A percentile compares a stretch with the other conserved stretches of the same genome.
These are phyloP conservation scores for Iberis pinnata DNA, from an alignment of 345 rosid genomes.

Conservation along the genomic window DNA sequence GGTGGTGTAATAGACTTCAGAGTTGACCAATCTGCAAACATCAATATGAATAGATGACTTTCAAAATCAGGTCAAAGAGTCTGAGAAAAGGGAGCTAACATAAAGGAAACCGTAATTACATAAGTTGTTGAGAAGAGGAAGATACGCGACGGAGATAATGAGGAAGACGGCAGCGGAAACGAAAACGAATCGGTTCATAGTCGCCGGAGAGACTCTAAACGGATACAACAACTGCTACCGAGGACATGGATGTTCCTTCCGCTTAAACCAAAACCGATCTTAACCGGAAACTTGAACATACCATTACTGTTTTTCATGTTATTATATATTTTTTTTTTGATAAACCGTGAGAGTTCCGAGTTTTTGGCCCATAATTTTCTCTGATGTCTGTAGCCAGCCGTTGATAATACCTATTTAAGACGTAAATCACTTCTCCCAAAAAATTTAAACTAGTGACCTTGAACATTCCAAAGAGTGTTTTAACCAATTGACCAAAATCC, in stretches of 20 bases:
- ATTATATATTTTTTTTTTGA: too few species aligned
- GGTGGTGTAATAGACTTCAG: constrained; percentile 30
- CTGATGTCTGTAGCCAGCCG: too few species aligned
- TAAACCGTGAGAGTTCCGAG: too few species aligned
- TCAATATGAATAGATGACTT: background rate
- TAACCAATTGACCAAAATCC: too few species aligned
- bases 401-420: too few species aligned
- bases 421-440: too few species aligned
- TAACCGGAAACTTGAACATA: background rate
- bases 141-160: constrained; percentile 31
- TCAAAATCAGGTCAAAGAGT: background rate
- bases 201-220: constrained; percentile 4
- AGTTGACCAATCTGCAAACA: constrained; percentile 45
- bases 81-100: background rate
- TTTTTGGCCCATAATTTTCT: too few species aligned
- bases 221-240: too few species aligned
- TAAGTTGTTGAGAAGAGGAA: constrained; percentile 32
- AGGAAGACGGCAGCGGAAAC: constrained; percentile 39
- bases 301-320: too few species aligned
- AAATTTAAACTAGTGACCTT: too few species aligned
- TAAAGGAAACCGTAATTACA: constrained; percentile 16
- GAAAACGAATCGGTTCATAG: constrained; percentile 33
- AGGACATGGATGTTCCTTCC: background rate
- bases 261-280: background rate
- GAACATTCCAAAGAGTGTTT: too few species aligned